Conservation (phyloP, 2,329 filamentous ascomycete genomes). For the Trichoderma sp. region DNA sequence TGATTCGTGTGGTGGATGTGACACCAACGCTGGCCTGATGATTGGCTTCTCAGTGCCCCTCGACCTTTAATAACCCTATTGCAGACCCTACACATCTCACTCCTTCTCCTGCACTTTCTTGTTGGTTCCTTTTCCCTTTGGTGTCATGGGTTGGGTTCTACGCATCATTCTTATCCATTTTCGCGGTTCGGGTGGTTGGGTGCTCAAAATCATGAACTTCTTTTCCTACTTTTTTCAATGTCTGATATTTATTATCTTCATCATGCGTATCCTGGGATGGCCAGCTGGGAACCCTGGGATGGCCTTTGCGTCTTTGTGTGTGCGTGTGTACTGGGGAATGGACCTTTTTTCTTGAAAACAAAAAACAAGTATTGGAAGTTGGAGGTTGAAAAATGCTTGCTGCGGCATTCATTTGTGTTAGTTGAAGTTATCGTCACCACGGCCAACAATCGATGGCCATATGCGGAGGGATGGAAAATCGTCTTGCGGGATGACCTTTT, state of each 20-base stretch:
- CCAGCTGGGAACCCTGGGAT: neutral
- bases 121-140: neutral
- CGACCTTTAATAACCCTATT: conserved; percentile 36
- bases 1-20: conserved; percentile 28
- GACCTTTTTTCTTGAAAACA: neutral
- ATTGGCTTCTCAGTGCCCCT: conserved; percentile 29
- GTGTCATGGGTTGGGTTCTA: conserved; percentile 17
- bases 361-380: conserved; percentile 6
- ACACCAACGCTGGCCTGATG: conserved; percentile 28
- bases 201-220: conserved; percentile 22
- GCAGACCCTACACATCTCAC: conserved; percentile 13
- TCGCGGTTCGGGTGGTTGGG: conserved; percentile 9
- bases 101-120: conserved; percentile 1
- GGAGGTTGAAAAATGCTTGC: neutral
- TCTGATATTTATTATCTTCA: neutral
- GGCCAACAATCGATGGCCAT: neutral
- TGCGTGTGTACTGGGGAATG: neutral
- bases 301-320: neutral
- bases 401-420: neutral
- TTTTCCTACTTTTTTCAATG: neutral
- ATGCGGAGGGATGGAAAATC: neutral
- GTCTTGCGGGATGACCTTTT: neutral
- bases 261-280: conserved; percentile 6
- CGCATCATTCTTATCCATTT: conserved; percentile 12
- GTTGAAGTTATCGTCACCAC: neutral